Base-by-base conservation (phyloP, 371 early-diverging fungal genomes). In the Mortierella sp. region DNA sequence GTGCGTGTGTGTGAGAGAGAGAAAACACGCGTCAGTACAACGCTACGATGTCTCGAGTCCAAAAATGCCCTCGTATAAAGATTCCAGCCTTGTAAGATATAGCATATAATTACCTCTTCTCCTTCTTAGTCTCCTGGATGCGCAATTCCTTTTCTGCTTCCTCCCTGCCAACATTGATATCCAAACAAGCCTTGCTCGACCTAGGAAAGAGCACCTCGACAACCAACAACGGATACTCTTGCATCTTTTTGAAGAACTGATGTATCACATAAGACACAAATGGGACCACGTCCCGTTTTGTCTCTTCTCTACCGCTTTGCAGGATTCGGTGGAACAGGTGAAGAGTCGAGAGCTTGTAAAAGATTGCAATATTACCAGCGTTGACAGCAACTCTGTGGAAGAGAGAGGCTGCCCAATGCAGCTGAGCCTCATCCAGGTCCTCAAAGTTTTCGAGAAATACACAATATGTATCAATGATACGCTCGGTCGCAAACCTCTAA, bases 321-420 rank as follows among this genome's bases (percentile, higher is more conserved):
- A 91, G 60, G 55, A 94, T 90, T 2, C 84, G 87, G 69, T 91
- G 88, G 64, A 94, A 93, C 6, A 93, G 84, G 1, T 91, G 87
- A 53, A 94, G 48, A 0, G 87, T 85, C 11, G 92, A 90, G 10
- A 91, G 72, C 89, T 76, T 76, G 71, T 82, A 94, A 64, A 93
- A 90, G 2, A 91, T 65, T 7, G 89, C 84, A 53, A 88, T 86
- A n/a, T 83, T 82, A 48, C 86, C 70, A 57, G 86, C 83, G 64
- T 90, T 92, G 22, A 94, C 91, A 70, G 91, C 91, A 13, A 93
- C 85, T 11, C 94, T 86, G 70, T 94, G 92, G 55, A 94, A 87
- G 84, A 93, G 84, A 9, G 80, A 85, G 1, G 91, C 86, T 3
- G 90, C 87, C 58, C 86, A 87, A 48, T 86, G 85, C 7, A 93